Evolutionary conservation across 345 rosid genomes (phyloP).

Genomic region (Gossypium turneri): DNA sequence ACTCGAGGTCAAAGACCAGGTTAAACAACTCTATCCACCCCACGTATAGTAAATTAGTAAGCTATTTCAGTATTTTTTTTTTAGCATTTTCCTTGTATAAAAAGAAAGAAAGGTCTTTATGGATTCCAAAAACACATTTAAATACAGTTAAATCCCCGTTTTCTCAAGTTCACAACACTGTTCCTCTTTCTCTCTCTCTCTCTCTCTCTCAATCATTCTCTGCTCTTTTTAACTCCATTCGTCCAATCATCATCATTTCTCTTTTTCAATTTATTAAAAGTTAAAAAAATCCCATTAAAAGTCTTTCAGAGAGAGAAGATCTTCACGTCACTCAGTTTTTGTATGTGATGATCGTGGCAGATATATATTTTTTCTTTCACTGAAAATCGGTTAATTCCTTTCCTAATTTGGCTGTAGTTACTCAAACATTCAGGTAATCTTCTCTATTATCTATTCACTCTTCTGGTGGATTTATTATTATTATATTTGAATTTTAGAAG

Average conservation of each 20-base stretch:
- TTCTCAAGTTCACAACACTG: conserved; percentile 2
- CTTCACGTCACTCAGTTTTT: conserved; percentile 16
- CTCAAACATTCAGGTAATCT: neutral
- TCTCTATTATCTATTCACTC: neutral
- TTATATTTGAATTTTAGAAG: neutral
- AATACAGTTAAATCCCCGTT: conserved; percentile 32
- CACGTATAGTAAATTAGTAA: neutral
- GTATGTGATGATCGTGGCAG: conserved; percentile 15
- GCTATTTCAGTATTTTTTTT: too few relatives aligned
- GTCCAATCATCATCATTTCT: conserved; percentile 39
- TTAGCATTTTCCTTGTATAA: too few relatives aligned
- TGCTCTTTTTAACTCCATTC: conserved; percentile 22
- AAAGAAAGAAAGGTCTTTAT: neutral
- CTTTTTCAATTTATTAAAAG: neutral
- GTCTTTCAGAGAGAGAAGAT: neutral
- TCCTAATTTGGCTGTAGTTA: neutral
- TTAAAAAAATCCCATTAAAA: conserved; percentile 6
- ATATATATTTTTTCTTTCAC: neutral
- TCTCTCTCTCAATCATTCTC: conserved; percentile 20
- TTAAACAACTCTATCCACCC: neutral
- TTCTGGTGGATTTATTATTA: neutral
- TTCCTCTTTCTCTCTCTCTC: neutral
- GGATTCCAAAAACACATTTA: conserved; percentile 42
- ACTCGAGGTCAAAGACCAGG: neutral
- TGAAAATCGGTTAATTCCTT: neutral